Conservation (phyloP, 352 stramenopile species). For the Phytophthora colocasiae region DNA sequence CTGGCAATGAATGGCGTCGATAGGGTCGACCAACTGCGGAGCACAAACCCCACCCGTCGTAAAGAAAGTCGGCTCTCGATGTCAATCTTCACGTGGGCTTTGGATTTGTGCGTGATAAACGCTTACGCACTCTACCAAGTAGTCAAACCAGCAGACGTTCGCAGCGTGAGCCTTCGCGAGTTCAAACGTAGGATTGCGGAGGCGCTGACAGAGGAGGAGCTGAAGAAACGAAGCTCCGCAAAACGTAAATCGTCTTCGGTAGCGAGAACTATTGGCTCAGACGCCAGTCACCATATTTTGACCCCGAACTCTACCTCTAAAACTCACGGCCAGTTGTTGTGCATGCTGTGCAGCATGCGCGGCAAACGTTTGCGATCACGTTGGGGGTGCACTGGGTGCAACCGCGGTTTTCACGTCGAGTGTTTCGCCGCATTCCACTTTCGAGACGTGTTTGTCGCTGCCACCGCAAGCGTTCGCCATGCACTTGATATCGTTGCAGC, state of each 20-base stretch:
- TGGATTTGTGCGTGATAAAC: neutral
- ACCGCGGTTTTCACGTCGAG: neutral
- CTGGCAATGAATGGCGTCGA: conserved; percentile 8
- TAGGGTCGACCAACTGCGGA: conserved; percentile 5
- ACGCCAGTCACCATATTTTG: neutral
- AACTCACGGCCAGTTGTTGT: neutral
- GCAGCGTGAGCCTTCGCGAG: neutral
- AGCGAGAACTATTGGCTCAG: neutral
- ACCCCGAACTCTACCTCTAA: neutral
- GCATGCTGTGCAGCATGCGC: neutral
- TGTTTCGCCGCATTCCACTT: neutral
- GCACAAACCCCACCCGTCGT: neutral
- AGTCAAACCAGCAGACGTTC: neutral
- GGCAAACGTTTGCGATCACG: neutral
- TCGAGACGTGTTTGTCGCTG: neutral
- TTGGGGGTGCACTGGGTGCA: neutral
- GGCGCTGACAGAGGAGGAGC: neutral
- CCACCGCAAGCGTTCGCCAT: neutral
- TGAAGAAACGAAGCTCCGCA: neutral
- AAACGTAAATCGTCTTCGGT: neutral
- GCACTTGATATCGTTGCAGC: neutral
- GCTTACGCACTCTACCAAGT: neutral
- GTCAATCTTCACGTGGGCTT: conserved; percentile 4
- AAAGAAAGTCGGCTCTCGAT: neutral
- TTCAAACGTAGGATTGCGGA: neutral